These are phyloP conservation scores for Cytospora mali DNA, from an alignment of 2,329 filamentous ascomycete species.

Conservation along the genomic window DNA sequence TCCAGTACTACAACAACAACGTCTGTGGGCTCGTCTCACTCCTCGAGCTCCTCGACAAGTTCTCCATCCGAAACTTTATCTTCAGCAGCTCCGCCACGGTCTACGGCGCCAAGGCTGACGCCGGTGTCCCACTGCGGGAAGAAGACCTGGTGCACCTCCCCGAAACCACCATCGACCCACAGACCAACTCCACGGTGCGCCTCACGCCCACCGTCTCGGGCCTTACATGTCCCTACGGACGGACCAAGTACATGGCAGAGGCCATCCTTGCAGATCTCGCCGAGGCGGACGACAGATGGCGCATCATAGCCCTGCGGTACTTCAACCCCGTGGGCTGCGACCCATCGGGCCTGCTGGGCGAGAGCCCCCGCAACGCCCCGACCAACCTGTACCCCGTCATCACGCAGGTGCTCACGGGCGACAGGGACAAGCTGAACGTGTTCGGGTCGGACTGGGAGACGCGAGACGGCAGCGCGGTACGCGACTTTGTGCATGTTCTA, in stretches of 20 bases:
- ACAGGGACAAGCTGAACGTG: conserved; percentile 56
- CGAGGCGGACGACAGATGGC: conserved; percentile 61
- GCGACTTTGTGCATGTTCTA: conserved; percentile 69
- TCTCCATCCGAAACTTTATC: conserved; percentile 66
- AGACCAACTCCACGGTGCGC: conserved; percentile 32
- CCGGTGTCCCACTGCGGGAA: conserved; percentile 55
- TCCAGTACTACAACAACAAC: conserved; percentile 70
- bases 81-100: conserved; percentile 71
- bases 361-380: conserved; percentile 63
- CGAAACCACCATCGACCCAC: conserved; percentile 47
- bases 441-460: conserved; percentile 69
- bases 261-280: conserved; percentile 66
- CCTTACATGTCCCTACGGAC: conserved; percentile 66
- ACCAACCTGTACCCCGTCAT: conserved; percentile 69
- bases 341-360: conserved; percentile 63
- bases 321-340: conserved; percentile 72
- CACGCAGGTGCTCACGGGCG: conserved; percentile 61
- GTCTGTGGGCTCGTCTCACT: conserved; percentile 65
- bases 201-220: conserved; percentile 48
- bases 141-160: conserved; percentile 57
- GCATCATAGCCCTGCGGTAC: conserved; percentile 65
- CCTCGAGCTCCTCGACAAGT: conserved; percentile 57
- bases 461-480: conserved; percentile 64
- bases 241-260: conserved; percentile 70
- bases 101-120: conserved; percentile 59